Conservation (phyloP, 345 rosid genomes). For the Eucalyptus curtisii region DNA sequence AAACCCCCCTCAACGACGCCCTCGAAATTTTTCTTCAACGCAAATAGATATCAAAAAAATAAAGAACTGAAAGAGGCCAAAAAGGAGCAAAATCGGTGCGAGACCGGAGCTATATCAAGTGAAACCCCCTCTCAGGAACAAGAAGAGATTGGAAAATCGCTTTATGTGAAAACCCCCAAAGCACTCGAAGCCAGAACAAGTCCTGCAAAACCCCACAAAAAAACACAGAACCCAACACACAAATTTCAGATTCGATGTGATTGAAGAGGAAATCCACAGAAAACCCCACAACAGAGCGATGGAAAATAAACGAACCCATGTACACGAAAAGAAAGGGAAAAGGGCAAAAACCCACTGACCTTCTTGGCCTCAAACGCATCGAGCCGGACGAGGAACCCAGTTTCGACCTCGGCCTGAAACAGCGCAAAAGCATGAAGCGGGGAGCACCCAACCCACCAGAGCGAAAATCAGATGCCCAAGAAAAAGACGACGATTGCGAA, state of each 20-base stretch:
- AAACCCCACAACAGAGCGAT: not conserved
- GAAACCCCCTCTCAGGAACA: slow-evolving; percentile 60
- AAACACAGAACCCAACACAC: not conserved
- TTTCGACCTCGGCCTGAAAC: slow-evolving; percentile 28
- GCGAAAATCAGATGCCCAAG: not conserved
- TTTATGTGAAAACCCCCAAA: slow-evolving; percentile 75
- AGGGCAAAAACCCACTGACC: slow-evolving; percentile 17
- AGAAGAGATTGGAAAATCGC: slow-evolving; percentile 48
- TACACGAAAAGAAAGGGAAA: not conserved
- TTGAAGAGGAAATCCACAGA: not conserved
- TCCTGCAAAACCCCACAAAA: slow-evolving; percentile 36
- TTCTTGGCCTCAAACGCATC: slow-evolving; percentile 70
- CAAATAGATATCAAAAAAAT: not conserved
- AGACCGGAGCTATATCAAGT: slow-evolving; percentile 17
- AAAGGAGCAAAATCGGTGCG: not conserved
- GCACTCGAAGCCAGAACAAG: slow-evolving; percentile 59
- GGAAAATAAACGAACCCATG: not conserved
- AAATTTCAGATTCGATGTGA: slow-evolving; percentile 6
- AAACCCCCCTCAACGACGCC: slow-evolving; percentile 13
- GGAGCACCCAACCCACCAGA: not conserved
- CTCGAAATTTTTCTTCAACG: not conserved
- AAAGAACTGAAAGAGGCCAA: not conserved
- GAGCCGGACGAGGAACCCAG: slow-evolving; percentile 41
- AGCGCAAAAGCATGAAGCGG: slow-evolving; percentile 36
- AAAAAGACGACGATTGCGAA: not conserved